A percentile compares a stretch with the other conserved stretches of the same genome.
Conservation (phyloP, 805 yeast genomes). For the Candida morakotiae region DNA sequence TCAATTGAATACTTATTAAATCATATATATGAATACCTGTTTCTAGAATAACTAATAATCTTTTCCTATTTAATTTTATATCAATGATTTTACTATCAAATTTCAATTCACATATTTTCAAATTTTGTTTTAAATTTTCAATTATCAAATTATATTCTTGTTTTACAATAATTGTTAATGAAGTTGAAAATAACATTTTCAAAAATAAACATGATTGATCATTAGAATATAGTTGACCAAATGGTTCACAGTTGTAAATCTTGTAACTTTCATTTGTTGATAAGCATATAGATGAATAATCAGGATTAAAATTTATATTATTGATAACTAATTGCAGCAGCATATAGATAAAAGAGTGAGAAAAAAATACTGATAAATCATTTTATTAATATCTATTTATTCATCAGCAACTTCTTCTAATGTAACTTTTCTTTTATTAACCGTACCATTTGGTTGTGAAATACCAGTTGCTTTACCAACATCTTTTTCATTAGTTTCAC, state of each 20-base stretch:
- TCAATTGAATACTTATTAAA: slow-evolving; percentile 79
- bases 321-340: slow-evolving; percentile 17
- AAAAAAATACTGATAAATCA: background rate
- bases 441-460: slow-evolving; percentile 12
- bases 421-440: slow-evolving; percentile 28
- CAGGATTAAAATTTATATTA: slow-evolving; percentile 40
- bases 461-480: slow-evolving; percentile 11
- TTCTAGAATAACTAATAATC: slow-evolving; percentile 69
- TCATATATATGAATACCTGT: slow-evolving; percentile 84
- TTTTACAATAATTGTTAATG: slow-evolving; percentile 35
- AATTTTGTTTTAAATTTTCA: slow-evolving; percentile 37
- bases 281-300: slow-evolving; percentile 34
- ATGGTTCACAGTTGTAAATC: slow-evolving; percentile 43
- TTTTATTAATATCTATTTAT: background rate
- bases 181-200: slow-evolving; percentile 39
- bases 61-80: slow-evolving; percentile 74
- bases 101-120: slow-evolving; percentile 77
- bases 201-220: slow-evolving; percentile 22
- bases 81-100: slow-evolving; percentile 74
- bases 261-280: slow-evolving; percentile 29
- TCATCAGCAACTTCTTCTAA: slow-evolving; percentile 39
- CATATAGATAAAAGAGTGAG: too few species aligned
- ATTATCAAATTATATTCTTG: slow-evolving; percentile 24
- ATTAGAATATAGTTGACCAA: slow-evolving; percentile 39
- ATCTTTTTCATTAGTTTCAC: slow-evolving; percentile 1